Evolutionary conservation across 768 basidiomycete species (phyloP), one percentile per base, ranked within the genome.

Genomic region (Naganishia vaughanmartiniae): DNA sequence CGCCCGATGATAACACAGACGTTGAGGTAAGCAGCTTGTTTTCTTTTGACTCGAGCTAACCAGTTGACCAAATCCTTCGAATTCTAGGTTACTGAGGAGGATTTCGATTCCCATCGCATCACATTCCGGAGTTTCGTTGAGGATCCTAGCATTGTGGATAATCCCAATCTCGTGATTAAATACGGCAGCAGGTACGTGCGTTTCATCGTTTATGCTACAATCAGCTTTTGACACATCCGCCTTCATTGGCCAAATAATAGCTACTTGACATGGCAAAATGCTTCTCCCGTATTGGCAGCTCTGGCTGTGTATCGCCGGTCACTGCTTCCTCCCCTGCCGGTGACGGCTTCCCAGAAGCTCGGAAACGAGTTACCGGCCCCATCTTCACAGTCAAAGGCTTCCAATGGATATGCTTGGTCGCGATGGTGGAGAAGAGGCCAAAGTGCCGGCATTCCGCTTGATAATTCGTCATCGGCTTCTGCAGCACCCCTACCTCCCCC

Each of bases 191-290:
- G 85, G 89, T 90, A 70, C 77, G 89, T 14, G 34, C 36, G 9
- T 34, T 57, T 24, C 42, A 14, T n/a, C 21, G 15, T n/a, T 17
- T 0, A 12, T 56, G 4, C 60, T 15, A 24, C n/a, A 24, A 26
- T 51, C 45, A 54, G 66, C 34, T 60, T 68, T 7, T 69, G 45
- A 51, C 48, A 24, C 48, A n/a, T n/a, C 24, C 24, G 24, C 24
- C 48, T 24, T 12, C 24, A 26, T 7, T 51, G 48, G 15, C 10
- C n/a, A 51, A 53, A 30, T 24, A 3, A 10, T 45, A 90, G 90
- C 73, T 93, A 90, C 78, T 87, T 93, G 66, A 89, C 88, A n/a
- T 88, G 88, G 72, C 82, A 84, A 48, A 90, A 91, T 75, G 87
- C 85, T 2, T 89, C 90, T 0, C 88, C 89, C 0, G 84, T 94